These are phyloP conservation scores for Polygonum maritimum DNA, from an alignment of 148 eudicot species.

Conservation along the genomic window DNA sequence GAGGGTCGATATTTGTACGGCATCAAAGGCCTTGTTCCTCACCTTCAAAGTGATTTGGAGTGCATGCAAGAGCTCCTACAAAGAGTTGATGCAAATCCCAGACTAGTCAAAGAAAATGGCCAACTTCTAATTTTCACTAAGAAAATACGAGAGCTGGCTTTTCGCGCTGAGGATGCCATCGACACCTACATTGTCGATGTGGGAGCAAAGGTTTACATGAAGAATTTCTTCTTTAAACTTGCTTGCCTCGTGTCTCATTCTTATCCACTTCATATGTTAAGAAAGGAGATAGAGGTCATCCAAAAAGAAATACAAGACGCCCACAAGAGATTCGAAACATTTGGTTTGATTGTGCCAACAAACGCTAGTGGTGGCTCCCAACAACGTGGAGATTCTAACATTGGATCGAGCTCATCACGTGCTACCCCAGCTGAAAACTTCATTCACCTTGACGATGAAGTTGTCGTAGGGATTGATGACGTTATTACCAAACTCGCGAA, in stretches of 20 bases:
- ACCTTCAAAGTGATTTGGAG: not conserved
- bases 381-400: not conserved
- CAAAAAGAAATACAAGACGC: no score
- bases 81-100: not conserved
- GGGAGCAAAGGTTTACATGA: not conserved
- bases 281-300: no score
- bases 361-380: no score
- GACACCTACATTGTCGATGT: not conserved
- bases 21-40: not conserved
- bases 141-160: constrained; percentile 4
- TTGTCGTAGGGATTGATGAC: not conserved
- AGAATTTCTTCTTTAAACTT: not conserved
- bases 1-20: not conserved
- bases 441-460: not conserved
- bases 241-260: no score
- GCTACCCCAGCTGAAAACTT: not conserved
- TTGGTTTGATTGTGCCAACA: no score
- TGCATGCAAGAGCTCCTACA: not conserved
- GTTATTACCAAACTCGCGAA: not conserved
- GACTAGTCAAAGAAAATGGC: not conserved
- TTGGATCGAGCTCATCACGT: not conserved
- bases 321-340: no score
- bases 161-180: not conserved
- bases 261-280: no score
- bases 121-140: not conserved